These are phyloP conservation scores for Gigaspora rosea DNA, from an alignment of 192 early-diverging fungal species.

Conservation along the genomic window DNA sequence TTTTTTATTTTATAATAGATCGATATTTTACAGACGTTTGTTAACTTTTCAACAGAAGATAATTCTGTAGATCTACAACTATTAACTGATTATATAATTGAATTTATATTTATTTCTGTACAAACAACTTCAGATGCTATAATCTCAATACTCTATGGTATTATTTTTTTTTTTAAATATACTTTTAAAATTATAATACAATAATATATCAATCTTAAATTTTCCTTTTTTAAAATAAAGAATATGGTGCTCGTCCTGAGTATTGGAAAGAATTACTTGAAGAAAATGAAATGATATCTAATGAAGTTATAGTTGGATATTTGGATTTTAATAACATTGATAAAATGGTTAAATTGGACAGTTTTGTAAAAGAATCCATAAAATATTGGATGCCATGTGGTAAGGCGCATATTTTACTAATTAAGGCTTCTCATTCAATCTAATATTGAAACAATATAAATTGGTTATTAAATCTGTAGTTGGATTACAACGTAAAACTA, in stretches of 20 bases:
- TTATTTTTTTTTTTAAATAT: background rate
- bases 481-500: background rate
- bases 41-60: background rate
- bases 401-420: too few species aligned
- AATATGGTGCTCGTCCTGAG: slow-evolving; percentile 1
- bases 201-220: background rate
- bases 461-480: slow-evolving; percentile 2
- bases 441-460: background rate
- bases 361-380: slow-evolving; percentile 23
- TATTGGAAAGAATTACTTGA: slow-evolving; percentile 5
- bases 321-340: background rate
- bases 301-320: background rate
- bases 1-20: background rate
- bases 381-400: background rate
- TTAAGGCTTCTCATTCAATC: background rate
- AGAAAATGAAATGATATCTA: background rate
- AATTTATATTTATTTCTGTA: background rate
- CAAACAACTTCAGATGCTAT: background rate
- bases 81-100: background rate
- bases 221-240: slow-evolving; percentile 3
- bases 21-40: background rate
- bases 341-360: slow-evolving; percentile 21
- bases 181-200: background rate
- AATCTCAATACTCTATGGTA: background rate
- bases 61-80: background rate